Evolutionary conservation across 2,329 filamentous ascomycete genomes (phyloP).

Genomic region (Penicillium sp.): DNA sequence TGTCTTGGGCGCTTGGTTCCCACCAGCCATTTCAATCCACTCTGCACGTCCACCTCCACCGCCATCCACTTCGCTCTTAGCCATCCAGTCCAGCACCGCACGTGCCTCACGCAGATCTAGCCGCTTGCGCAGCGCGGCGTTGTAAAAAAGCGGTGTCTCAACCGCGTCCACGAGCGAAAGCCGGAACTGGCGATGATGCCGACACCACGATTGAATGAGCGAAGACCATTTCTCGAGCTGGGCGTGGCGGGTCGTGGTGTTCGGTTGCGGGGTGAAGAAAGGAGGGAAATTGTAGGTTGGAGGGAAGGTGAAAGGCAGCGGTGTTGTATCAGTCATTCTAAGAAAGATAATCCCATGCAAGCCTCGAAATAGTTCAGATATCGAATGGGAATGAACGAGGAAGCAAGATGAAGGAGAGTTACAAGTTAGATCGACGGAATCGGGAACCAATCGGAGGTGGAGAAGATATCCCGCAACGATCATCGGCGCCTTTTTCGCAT

Average conservation of each 20-base stretch:
- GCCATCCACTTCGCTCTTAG: constrained; percentile 38
- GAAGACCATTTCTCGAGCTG: constrained; percentile 76
- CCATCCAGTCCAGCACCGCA: constrained; percentile 53
- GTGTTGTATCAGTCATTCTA: constrained; percentile 11
- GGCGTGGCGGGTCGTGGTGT: constrained; percentile 40
- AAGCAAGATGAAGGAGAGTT: background rate
- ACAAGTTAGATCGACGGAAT: background rate
- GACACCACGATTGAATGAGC: constrained; percentile 78
- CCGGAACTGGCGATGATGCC: constrained; percentile 67
- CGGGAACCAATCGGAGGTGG: constrained; percentile 5
- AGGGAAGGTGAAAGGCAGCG: constrained; percentile 37
- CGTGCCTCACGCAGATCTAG: constrained; percentile 50
- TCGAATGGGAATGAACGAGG: constrained; percentile 5
- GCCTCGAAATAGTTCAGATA: background rate
- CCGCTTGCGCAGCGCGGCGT: constrained; percentile 39
- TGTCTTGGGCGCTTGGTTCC: constrained; percentile 40
- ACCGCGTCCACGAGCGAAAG: constrained; percentile 61
- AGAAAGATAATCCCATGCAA: background rate
- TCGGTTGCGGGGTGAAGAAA: constrained; percentile 47
- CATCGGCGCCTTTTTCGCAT: too few species aligned
- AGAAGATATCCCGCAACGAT: constrained; percentile 1
- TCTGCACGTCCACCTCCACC: constrained; percentile 50
- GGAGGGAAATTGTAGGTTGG: constrained; percentile 49
- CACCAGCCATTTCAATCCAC: constrained; percentile 47
- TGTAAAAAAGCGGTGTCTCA: constrained; percentile 54